These are phyloP conservation scores for Pseudogymnoascus sp. DNA, from an alignment of 2,329 filamentous ascomycete genomes.

Conservation along the genomic window DNA sequence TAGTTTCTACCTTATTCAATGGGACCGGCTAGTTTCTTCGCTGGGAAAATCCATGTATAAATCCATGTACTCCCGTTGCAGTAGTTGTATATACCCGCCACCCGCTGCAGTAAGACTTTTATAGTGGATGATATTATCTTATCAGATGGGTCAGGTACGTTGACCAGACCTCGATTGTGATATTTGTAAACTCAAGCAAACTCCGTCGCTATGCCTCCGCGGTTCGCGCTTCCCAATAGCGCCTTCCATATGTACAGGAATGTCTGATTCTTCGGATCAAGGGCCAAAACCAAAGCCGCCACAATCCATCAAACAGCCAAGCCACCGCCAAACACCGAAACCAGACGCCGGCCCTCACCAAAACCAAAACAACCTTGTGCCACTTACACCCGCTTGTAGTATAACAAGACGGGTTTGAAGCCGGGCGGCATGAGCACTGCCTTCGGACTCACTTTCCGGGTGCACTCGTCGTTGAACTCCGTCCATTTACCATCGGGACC, in stretches of 20 bases:
- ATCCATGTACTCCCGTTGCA: too few species aligned
- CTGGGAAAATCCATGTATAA: too few species aligned
- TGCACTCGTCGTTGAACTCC: constrained; percentile 17
- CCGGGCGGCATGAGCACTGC: not conserved
- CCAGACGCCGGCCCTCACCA: not conserved
- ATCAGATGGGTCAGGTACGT: constrained; percentile 1
- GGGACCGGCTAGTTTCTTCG: not conserved
- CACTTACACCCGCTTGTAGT: constrained; percentile 1
- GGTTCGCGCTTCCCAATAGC: not conserved
- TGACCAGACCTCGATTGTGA: not conserved
- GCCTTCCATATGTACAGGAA: not conserved
- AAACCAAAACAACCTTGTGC: not conserved
- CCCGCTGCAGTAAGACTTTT: not conserved
- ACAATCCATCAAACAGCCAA: not conserved
- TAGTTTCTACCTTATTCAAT: not conserved
- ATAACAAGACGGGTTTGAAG: constrained; percentile 3
- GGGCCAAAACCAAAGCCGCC: not conserved
- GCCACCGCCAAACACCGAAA: not conserved
- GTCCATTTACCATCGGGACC: constrained; percentile 16
- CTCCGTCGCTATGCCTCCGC: constrained; percentile 4
- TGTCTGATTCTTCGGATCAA: not conserved
- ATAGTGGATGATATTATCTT: not conserved
- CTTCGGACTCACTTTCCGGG: not conserved
- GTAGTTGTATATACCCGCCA: not conserved
- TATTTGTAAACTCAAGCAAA: not conserved